Evolutionary conservation across 192 early-diverging fungal genomes (phyloP).

Genomic region (Backusella tuberculispora): DNA sequence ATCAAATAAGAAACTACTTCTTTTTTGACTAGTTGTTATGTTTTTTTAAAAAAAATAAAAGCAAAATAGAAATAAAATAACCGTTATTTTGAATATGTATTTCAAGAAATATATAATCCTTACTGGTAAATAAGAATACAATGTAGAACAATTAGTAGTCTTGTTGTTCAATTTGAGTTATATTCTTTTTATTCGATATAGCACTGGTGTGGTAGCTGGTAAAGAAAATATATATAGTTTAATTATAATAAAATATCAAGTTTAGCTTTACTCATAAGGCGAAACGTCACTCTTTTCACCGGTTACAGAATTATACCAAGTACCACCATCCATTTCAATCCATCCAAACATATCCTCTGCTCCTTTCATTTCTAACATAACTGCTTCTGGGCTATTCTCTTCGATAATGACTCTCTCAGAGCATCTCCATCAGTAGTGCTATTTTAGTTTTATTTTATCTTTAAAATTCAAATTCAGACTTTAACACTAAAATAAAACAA

Average conservation of each 20-base stretch:
- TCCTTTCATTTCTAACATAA: not conserved
- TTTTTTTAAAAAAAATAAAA: not conserved
- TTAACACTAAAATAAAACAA: too few relatives aligned
- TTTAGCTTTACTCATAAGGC: not conserved
- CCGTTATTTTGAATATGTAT: not conserved
- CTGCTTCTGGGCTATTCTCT: not conserved
- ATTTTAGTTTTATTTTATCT: too few relatives aligned
- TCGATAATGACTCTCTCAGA: not conserved
- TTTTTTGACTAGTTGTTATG: not conserved
- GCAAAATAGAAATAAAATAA: not conserved
- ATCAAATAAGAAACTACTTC: not conserved
- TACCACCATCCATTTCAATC: not conserved
- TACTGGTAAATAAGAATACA: conserved; percentile 6
- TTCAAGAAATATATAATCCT: conserved; percentile 10
- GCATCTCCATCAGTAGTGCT: too few relatives aligned
- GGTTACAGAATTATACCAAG: conserved; percentile 4
- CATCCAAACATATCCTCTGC: conserved; percentile 3
- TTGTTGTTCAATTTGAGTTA: conserved; percentile 5
- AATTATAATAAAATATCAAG: conserved; percentile 6
- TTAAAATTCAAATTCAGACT: too few relatives aligned
- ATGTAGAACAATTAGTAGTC: conserved; percentile 8
- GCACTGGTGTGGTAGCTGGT: conserved; percentile 8
- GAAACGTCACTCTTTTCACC: not conserved
- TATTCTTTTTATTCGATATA: conserved; percentile 16
- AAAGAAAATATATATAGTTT: not conserved